These are phyloP conservation scores for Plectosphaerella sp. DNA, from an alignment of 2,329 filamentous ascomycete species.

Conservation along the genomic window DNA sequence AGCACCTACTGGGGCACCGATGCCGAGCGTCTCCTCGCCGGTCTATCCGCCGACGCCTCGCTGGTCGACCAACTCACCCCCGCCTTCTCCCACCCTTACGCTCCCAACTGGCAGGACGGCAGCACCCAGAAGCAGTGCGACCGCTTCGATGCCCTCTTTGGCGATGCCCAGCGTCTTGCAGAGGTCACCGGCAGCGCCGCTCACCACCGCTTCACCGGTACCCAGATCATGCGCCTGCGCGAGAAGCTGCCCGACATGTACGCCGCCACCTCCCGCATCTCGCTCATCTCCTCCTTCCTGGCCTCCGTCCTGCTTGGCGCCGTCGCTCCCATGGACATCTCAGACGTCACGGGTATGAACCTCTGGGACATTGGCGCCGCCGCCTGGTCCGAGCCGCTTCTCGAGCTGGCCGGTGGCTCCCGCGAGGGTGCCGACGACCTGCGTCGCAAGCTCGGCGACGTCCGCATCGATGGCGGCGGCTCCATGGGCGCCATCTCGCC, in stretches of 20 bases:
- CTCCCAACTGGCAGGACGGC: slow-evolving; percentile 97
- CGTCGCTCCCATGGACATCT: slow-evolving; percentile 86
- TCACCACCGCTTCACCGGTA: slow-evolving; percentile 94
- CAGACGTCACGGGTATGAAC: slow-evolving; percentile 95
- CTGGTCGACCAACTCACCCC: slow-evolving; percentile 68
- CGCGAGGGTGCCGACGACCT: slow-evolving; percentile 54
- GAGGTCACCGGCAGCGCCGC: slow-evolving; percentile 84
- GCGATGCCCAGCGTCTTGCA: slow-evolving; percentile 64
- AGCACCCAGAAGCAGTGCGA: slow-evolving; percentile 93
- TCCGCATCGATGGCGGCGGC: slow-evolving; percentile 74
- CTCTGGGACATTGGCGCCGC: slow-evolving; percentile 82
- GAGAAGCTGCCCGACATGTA: slow-evolving; percentile 79
- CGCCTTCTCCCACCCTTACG: slow-evolving; percentile 79
- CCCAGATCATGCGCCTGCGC: slow-evolving; percentile 87
- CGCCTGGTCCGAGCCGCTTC: slow-evolving; percentile 68
- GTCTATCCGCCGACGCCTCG: slow-evolving; percentile 50
- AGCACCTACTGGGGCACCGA: slow-evolving; percentile 86
- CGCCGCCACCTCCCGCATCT: slow-evolving; percentile 75
- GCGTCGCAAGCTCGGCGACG: slow-evolving; percentile 72
- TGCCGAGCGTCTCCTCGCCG: slow-evolving; percentile 60
- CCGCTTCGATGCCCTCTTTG: slow-evolving; percentile 72
- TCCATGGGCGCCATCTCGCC: slow-evolving; percentile 69
- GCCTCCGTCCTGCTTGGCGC: slow-evolving; percentile 83
- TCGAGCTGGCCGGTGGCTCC: slow-evolving; percentile 67
- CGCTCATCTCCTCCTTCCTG: slow-evolving; percentile 91